Evolutionary conservation across 495 filamentous ascomycete genomes (phyloP), one percentile per base, ranked within the genome.

Genomic region (Aspergillus sclerotioniger): DNA sequence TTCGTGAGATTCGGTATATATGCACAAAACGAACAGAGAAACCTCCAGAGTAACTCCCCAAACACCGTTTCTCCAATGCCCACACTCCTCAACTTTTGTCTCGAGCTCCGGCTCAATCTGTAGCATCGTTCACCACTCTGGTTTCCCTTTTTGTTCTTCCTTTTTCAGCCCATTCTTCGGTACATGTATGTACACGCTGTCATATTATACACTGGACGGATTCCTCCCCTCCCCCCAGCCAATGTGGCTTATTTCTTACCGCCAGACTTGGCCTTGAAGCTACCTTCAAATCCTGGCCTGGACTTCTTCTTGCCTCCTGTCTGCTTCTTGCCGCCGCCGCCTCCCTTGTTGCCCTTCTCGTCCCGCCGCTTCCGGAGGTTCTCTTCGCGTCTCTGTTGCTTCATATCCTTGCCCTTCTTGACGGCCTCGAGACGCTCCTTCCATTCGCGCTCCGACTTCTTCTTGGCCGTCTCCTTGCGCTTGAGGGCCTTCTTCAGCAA

Each of bases 401-500:
- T 84, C 67, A 89, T 83, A 45, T 89, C 87, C 69, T 91, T 87
- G 50, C 85, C 80, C 70, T 89, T 87, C 29, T 82, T 77, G 19
- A 98, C 87, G 13, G 85, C 85, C 15, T 91, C 86, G 16, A 87
- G 74, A 41, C 94, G 78, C 56, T 95, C 92, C 37, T 80, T 86
- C 94, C 95, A 98, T 71, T 94, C 91, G 59, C 85, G 84, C 70
- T 89, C 88, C 66, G 87, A 92, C 82, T 92, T 96, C 73, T 84
- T 87, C 84, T 98, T 98, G 29, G 81, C 76, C 60, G 85, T 86
- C 68, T 96, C 90, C 74, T 95, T 92, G 59, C 93, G 86, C 82
- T 97, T 97, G 57, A 97, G 75, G 2, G 92, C 90, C 80, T 96
- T 96, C 82, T 95, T 95, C 12, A 98, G 82, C 33, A 98, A 69